phyloP scores from a whole-genome alignment of 768 basidiomycete species.

The Termitomyces sp. region DNA sequence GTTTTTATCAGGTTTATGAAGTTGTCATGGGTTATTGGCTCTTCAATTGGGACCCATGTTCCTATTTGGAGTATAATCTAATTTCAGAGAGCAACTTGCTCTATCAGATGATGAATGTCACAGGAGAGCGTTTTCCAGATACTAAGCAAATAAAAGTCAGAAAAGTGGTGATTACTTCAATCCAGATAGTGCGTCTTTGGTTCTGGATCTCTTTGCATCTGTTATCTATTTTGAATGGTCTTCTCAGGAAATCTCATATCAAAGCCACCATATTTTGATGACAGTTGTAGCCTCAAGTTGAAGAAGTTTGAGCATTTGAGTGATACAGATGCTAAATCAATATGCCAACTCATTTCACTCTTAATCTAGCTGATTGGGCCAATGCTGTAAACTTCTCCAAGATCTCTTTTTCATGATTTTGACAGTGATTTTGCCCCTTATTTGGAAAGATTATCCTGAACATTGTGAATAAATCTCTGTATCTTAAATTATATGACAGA shows the following conservation, averaged over 20 bases:
- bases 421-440: too few species aligned
- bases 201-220: not conserved
- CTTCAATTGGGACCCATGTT: not conserved
- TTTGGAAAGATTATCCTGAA: too few species aligned
- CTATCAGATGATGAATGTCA: not conserved
- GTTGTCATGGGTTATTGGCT: not conserved
- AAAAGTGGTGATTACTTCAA: not conserved
- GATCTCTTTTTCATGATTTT: not conserved
- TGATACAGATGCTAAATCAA: not conserved
- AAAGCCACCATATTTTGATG: not conserved
- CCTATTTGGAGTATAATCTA: not conserved
- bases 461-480: too few species aligned
- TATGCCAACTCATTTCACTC: not conserved
- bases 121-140: not conserved
- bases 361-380: not conserved
- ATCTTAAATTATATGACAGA: too few species aligned
- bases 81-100: not conserved
- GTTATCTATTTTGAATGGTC: not conserved
- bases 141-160: not conserved
- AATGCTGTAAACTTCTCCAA: not conserved
- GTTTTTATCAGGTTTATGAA: not conserved
- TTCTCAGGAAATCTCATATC: not conserved
- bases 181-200: not conserved
- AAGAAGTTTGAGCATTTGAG: not conserved
- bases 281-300: not conserved